Conservation (phyloP, 1,284 basidiomycete species). For the Apiotrichum siamense region DNA sequence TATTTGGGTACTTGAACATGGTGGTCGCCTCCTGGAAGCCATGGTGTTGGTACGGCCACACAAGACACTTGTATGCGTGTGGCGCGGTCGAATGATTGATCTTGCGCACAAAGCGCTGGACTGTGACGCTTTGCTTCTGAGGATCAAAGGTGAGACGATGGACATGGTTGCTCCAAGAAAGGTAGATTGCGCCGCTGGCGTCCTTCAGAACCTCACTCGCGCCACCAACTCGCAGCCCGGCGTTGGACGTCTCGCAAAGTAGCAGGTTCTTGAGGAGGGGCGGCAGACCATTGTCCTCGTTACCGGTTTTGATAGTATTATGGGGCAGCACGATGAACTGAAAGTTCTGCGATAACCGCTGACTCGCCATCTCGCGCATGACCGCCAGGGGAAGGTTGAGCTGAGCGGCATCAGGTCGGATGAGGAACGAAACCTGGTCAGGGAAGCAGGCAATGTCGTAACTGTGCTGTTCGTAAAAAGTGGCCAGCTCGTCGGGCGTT, state of each 20-base stretch:
- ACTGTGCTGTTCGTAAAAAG: slow-evolving; percentile 66
- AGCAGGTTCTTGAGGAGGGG: slow-evolving; percentile 54
- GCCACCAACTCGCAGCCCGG: slow-evolving; percentile 54
- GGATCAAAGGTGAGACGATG: slow-evolving; percentile 76
- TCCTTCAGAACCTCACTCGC: slow-evolving; percentile 64
- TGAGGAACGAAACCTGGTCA: slow-evolving; percentile 57
- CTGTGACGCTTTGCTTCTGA: slow-evolving; percentile 77
- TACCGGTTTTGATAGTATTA: slow-evolving; percentile 18
- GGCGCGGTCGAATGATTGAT: slow-evolving; percentile 58
- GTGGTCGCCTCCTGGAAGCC: slow-evolving; percentile 76
- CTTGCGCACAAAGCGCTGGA: slow-evolving; percentile 76
- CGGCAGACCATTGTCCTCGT: slow-evolving; percentile 9
- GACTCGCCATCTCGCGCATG: slow-evolving; percentile 89
- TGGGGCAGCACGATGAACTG: slow-evolving; percentile 68
- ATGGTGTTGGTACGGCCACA: slow-evolving; percentile 84
- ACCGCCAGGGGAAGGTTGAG: slow-evolving; percentile 70
- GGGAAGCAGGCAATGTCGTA: slow-evolving; percentile 48
- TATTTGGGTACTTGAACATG: slow-evolving; percentile 63
- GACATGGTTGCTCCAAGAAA: slow-evolving; percentile 92
- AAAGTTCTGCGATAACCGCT: slow-evolving; percentile 85
- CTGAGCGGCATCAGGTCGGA: slow-evolving; percentile 46
- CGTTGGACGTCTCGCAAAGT: slow-evolving; percentile 54
- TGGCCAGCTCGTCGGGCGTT: slow-evolving; percentile 64
- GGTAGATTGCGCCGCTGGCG: slow-evolving; percentile 70
- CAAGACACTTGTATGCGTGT: slow-evolving; percentile 76